A percentile compares a stretch with the other conserved stretches of the same genome.
Evolutionary conservation across 1,139 yeast species (phyloP).

Genomic region (Wickerhamomyces sp.): DNA sequence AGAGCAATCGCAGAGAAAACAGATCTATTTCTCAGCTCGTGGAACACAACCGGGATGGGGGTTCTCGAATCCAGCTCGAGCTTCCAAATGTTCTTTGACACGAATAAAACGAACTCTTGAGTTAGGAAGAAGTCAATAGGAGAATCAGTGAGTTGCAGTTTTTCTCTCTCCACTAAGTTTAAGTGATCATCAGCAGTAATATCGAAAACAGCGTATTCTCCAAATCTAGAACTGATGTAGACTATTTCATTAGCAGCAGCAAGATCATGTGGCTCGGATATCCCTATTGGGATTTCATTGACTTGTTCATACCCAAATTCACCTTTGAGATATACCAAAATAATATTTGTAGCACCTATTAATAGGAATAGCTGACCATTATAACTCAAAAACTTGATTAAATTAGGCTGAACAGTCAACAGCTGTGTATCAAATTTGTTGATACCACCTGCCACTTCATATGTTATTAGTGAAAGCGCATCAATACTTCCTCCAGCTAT

Average conservation of each 20-base stretch:
- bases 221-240: conserved; percentile 18
- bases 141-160: conserved; percentile 8
- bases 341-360: conserved; percentile 3
- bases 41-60: conserved; percentile 41
- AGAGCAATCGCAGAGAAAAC: conserved; percentile 17
- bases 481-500: neutral
- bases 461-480: conserved; percentile 3
- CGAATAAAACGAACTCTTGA: conserved; percentile 18
- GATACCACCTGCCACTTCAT: conserved; percentile 11
- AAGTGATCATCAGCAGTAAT: neutral
- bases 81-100: conserved; percentile 40
- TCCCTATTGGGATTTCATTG: neutral
- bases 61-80: conserved; percentile 31
- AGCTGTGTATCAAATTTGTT: neutral
- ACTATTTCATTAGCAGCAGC: conserved; percentile 9
- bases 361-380: conserved; percentile 6
- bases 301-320: neutral
- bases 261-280: conserved; percentile 19
- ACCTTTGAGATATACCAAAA: conserved; percentile 4
- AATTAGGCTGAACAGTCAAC: conserved; percentile 8
- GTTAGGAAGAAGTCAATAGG: conserved; percentile 17
- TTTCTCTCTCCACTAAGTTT: neutral
- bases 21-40: conserved; percentile 31
- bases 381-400: conserved; percentile 13
- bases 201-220: conserved; percentile 9